Conservation (phyloP, 169 alveolate genomes). For the Fabrea salina region DNA sequence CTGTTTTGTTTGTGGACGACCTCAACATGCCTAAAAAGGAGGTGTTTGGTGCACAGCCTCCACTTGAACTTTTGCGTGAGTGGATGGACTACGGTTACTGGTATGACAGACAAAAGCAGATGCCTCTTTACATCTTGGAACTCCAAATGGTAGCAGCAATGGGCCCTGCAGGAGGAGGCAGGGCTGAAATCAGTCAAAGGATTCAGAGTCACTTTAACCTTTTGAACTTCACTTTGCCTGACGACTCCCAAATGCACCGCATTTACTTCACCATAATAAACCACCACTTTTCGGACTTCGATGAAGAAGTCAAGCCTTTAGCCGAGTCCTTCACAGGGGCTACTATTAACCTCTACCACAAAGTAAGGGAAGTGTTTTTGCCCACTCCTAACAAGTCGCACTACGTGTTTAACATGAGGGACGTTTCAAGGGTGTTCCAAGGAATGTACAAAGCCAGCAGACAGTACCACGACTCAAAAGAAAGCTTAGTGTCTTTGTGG, state of each 20-base stretch:
- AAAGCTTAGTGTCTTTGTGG: slow-evolving; percentile 86
- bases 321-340: slow-evolving; percentile 75
- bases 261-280: slow-evolving; percentile 70
- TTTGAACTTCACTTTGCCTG: slow-evolving; percentile 75
- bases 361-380: slow-evolving; percentile 78
- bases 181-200: slow-evolving; percentile 88
- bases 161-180: slow-evolving; percentile 96
- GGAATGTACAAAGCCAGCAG: slow-evolving; percentile 88
- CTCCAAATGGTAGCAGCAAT: slow-evolving; percentile 90
- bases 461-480: slow-evolving; percentile 82
- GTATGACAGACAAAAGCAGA: slow-evolving; percentile 90
- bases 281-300: slow-evolving; percentile 67
- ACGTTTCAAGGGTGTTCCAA: slow-evolving; percentile 89
- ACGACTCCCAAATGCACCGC: slow-evolving; percentile 76
- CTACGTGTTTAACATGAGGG: slow-evolving; percentile 93
- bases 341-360: slow-evolving; percentile 72
- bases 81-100: slow-evolving; percentile 92
- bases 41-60: slow-evolving; percentile 92
- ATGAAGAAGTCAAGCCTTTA: slow-evolving; percentile 73
- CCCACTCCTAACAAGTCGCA: slow-evolving; percentile 94
- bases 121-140: slow-evolving; percentile 80
- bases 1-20: slow-evolving; percentile 92
- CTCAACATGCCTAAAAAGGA: slow-evolving; percentile 95
- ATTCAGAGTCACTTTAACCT: slow-evolving; percentile 83
- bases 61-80: slow-evolving; percentile 92